A percentile compares a stretch with the other conserved stretches of the same genome.
phyloP scores from a whole-genome alignment of 1,139 yeast genomes.

The Torulaspora pretoriensis region DNA sequence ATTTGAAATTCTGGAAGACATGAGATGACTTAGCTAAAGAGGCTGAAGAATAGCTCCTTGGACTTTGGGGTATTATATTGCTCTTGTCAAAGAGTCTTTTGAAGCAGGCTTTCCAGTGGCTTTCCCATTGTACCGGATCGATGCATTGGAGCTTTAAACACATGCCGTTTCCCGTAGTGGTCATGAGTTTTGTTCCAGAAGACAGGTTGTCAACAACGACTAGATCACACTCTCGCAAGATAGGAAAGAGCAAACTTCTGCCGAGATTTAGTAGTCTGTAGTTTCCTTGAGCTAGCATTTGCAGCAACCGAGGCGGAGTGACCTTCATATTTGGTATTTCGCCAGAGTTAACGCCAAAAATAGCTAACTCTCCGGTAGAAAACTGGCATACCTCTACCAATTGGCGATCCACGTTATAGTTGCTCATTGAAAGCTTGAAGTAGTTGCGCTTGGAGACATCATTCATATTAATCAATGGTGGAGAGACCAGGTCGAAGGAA shows the following conservation, averaged over 20 bases:
- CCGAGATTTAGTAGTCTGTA: conserved; percentile 28
- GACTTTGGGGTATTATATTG: conserved; percentile 5
- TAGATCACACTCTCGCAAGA: conserved; percentile 35
- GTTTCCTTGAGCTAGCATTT: conserved; percentile 10
- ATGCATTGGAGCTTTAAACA: conserved; percentile 14
- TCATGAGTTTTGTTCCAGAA: conserved; percentile 13
- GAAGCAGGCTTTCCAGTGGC: conserved; percentile 19
- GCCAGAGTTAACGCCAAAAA: conserved; percentile 34
- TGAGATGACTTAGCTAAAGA: conserved; percentile 14
- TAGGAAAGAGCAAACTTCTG: conserved; percentile 37
- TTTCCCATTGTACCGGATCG: conserved; percentile 20
- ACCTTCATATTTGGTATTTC: conserved; percentile 13
- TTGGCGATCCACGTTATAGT: conserved; percentile 18
- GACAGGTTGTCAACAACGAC: conserved; percentile 13
- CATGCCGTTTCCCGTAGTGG: conserved; percentile 19
- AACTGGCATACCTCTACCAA: conserved; percentile 32
- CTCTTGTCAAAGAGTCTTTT: conserved; percentile 14
- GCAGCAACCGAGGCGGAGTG: conserved; percentile 10
- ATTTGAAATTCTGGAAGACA: conserved; percentile 16
- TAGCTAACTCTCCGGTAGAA: conserved; percentile 31
- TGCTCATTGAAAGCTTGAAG: conserved; percentile 18
- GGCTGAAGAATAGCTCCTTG: conserved; percentile 10
- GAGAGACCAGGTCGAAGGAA: conserved; percentile 18
- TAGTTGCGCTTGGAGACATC: conserved; percentile 20
- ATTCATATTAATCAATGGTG: conserved; percentile 17